phyloP scores from a whole-genome alignment of 2,329 filamentous ascomycete genomes.

The Botrytis sinoallii region DNA sequence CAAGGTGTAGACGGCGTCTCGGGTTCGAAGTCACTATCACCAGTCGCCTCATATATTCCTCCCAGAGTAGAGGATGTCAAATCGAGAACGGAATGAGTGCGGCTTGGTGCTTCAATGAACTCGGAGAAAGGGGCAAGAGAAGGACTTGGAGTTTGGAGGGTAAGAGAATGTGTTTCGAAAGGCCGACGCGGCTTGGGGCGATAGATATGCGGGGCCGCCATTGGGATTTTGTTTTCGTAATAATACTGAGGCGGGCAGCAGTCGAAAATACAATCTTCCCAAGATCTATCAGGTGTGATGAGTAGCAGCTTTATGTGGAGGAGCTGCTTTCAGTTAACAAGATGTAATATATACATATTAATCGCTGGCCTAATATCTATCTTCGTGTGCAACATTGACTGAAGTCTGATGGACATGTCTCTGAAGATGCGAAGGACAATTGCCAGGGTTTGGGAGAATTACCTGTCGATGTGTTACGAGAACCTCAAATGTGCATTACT shows the following conservation, averaged over 20 bases:
- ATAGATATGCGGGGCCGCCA: conserved; percentile 45
- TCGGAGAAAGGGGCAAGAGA: conserved; percentile 51
- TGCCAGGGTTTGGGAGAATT: conserved; percentile 8
- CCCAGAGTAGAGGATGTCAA: conserved; percentile 85
- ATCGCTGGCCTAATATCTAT: too few relatives aligned
- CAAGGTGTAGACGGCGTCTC: conserved; percentile 65
- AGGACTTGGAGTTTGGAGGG: conserved; percentile 52
- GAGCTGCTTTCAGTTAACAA: conserved; percentile 10
- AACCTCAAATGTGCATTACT: conserved; percentile 5
- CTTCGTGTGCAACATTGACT: neutral
- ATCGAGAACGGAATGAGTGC: conserved; percentile 77
- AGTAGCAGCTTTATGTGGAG: neutral
- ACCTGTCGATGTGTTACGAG: conserved; percentile 3
- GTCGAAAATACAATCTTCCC: neutral
- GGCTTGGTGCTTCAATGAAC: conserved; percentile 60
- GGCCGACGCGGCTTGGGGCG: conserved; percentile 70
- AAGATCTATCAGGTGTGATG: neutral
- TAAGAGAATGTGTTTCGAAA: conserved; percentile 53
- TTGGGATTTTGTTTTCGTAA: neutral
- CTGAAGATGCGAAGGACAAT: neutral
- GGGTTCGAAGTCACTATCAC: conserved; percentile 51
- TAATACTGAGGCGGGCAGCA: neutral
- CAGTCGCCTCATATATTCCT: conserved; percentile 79
- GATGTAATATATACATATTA: neutral
- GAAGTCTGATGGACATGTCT: neutral